Base-by-base conservation (phyloP, 768 basidiomycete species). In the Chlorophyllum brunneum region DNA sequence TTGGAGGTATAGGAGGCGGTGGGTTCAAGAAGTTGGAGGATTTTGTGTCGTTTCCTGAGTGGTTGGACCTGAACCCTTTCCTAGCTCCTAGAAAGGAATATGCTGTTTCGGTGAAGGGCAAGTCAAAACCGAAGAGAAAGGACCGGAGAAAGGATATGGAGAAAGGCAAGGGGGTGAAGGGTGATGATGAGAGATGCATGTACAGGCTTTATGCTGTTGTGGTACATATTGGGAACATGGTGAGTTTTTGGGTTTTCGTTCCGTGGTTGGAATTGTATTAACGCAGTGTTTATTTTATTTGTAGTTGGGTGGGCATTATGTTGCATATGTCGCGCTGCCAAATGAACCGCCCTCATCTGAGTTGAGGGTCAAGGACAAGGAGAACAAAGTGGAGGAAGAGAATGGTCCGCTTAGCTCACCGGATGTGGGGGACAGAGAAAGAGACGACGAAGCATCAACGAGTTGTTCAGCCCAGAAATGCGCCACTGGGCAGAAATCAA, bases 11-110 rank as follows among this genome's bases (percentile, higher is more conserved):
- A 13, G 50, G 50, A 2, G 31, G 83, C 15, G 79, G 79, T 40
- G 82, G 83, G 16, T 88, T 88, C 67, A 91, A 90, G 75, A 95
- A 95, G 70, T 69, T 95, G 49, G 95, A 98, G 58, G 92, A 95
- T 61, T 93, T 82, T 57, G 82, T 97, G 22, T 79, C 88, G 39
- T 98, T 97, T 69, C 95, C 95, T 0, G 89, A 93, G 65, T 73
- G 76, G 54, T 75, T 98, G 22, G 92, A 98, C 63, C 61, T 98
- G 42, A 78, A 78, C 15, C 93, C 94, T 10, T 98, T 88, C 69
- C 71, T 97, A 3, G 89, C 92, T 2, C 95, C 95, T 1, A 77
- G 74, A 61, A 83, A 79, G 60, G 88, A 85, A 61, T 83, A 89
- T 53, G 86, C 80, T 59, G 82, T 79, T 49, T 65, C 84, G 45